These are phyloP conservation scores for Raddia distichophylla DNA, from an alignment of 176 grass and related monocot genomes.

Conservation along the genomic window DNA sequence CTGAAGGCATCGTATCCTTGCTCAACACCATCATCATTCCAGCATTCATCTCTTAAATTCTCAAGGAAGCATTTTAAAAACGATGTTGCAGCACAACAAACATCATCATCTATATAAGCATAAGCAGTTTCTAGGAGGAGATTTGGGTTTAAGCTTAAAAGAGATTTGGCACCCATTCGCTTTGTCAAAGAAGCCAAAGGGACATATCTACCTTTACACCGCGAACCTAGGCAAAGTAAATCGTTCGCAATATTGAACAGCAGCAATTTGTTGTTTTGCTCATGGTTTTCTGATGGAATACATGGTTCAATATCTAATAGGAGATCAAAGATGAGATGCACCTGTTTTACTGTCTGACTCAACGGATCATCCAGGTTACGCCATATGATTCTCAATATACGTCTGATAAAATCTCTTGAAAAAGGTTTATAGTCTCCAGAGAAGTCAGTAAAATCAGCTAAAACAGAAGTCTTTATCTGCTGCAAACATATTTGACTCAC, in stretches of 20 bases:
- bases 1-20: slow-evolving; percentile 81
- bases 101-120: slow-evolving; percentile 89
- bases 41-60: slow-evolving; percentile 86
- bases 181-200: slow-evolving; percentile 93
- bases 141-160: slow-evolving; percentile 73
- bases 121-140: slow-evolving; percentile 85
- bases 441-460: slow-evolving; percentile 61
- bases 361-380: slow-evolving; percentile 95
- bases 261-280: slow-evolving; percentile 47
- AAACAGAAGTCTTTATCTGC: slow-evolving; percentile 91
- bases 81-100: slow-evolving; percentile 85
- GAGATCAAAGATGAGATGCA: slow-evolving; percentile 97
- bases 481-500: slow-evolving; percentile 98
- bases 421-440: slow-evolving; percentile 68
- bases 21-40: slow-evolving; percentile 79
- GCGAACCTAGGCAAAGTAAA: slow-evolving; percentile 71
- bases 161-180: slow-evolving; percentile 79
- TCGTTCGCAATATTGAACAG: slow-evolving; percentile 70
- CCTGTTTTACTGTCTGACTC: slow-evolving; percentile 97
- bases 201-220: slow-evolving; percentile 91
- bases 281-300: slow-evolving; percentile 57
- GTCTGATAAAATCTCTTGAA: slow-evolving; percentile 54
- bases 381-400: slow-evolving; percentile 88
- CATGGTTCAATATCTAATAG: slow-evolving; percentile 84
- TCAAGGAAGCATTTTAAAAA: slow-evolving; percentile 95